Conservation (phyloP, 257 asterid species). For the Lycium barbarum region DNA sequence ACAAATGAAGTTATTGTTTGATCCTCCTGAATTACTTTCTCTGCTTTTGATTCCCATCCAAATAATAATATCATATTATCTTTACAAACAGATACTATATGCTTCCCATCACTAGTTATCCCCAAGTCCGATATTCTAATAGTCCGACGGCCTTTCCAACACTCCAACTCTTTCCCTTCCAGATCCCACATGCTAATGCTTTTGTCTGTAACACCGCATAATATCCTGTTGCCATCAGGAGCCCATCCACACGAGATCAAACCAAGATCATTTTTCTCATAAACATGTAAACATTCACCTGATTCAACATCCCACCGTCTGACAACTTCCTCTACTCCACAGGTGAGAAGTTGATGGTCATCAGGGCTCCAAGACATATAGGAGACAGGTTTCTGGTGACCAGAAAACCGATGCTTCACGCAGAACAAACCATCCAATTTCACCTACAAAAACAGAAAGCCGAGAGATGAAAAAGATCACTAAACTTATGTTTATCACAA, state of each 20-base stretch:
- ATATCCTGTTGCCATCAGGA: conserved; percentile 69
- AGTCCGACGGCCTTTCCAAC: conserved; percentile 87
- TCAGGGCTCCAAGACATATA: conserved; percentile 87
- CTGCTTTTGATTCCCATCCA: conserved; percentile 78
- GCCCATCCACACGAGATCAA: conserved; percentile 91
- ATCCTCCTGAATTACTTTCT: conserved; percentile 77
- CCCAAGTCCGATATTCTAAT: conserved; percentile 73
- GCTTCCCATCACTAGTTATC: conserved; percentile 65
- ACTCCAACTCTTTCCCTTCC: conserved; percentile 81
- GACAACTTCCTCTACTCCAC: conserved; percentile 84
- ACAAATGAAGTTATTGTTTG: conserved; percentile 73
- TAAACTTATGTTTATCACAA: neutral
- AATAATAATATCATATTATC: conserved; percentile 60
- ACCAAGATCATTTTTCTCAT: conserved; percentile 75
- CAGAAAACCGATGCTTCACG: conserved; percentile 59
- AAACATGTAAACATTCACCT: conserved; percentile 76
- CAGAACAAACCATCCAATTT: conserved; percentile 54
- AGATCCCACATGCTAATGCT: conserved; percentile 87
- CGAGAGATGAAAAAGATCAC: neutral
- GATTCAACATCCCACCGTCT: conserved; percentile 80
- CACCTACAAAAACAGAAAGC: conserved; percentile 52
- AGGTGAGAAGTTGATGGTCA: conserved; percentile 76
- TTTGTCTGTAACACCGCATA: conserved; percentile 78
- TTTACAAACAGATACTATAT: conserved; percentile 72
- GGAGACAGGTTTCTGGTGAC: conserved; percentile 80